Evolutionary conservation across 495 filamentous ascomycete genomes (phyloP).

Genomic region (Penicillium malachiteum): DNA sequence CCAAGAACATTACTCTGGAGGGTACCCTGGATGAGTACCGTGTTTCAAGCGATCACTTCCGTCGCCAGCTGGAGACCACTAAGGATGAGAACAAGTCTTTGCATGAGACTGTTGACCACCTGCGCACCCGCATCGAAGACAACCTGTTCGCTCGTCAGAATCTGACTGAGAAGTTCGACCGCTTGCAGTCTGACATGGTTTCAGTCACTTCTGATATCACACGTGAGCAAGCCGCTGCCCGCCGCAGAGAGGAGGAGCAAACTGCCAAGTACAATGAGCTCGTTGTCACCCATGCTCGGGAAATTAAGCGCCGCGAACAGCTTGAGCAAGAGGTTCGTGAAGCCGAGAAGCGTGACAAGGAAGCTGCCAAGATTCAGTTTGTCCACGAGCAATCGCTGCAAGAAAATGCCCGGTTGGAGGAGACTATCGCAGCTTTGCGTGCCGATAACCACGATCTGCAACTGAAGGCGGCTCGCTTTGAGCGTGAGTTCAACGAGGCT

Average conservation of each 20-base stretch:
- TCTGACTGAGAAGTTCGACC: slow-evolving; percentile 76
- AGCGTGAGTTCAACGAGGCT: slow-evolving; percentile 81
- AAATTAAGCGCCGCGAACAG: slow-evolving; percentile 72
- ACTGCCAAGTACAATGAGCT: slow-evolving; percentile 75
- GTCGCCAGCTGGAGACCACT: slow-evolving; percentile 52
- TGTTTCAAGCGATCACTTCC: slow-evolving; percentile 54
- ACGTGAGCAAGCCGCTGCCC: slow-evolving; percentile 73
- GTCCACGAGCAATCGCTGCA: slow-evolving; percentile 55
- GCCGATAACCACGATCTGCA: slow-evolving; percentile 67
- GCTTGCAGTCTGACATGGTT: slow-evolving; percentile 81
- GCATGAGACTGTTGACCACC: slow-evolving; percentile 62
- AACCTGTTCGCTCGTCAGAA: slow-evolving; percentile 72
- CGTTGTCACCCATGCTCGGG: slow-evolving; percentile 71
- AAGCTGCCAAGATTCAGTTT: slow-evolving; percentile 58
- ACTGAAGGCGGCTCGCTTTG: slow-evolving; percentile 60
- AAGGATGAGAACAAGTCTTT: slow-evolving; percentile 59
- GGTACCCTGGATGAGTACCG: slow-evolving; percentile 62
- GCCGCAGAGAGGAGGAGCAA: slow-evolving; percentile 70
- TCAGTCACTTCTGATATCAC: slow-evolving; percentile 71
- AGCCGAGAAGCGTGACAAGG: slow-evolving; percentile 72
- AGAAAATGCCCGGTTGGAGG: slow-evolving; percentile 60
- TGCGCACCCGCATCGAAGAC: slow-evolving; percentile 79
- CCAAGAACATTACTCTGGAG: slow-evolving; percentile 57
- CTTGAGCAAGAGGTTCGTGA: slow-evolving; percentile 76
- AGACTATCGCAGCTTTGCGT: slow-evolving; percentile 60